These are phyloP conservation scores for Xylaria sp. DNA, from an alignment of 2,329 filamentous ascomycete genomes.

Conservation along the genomic window DNA sequence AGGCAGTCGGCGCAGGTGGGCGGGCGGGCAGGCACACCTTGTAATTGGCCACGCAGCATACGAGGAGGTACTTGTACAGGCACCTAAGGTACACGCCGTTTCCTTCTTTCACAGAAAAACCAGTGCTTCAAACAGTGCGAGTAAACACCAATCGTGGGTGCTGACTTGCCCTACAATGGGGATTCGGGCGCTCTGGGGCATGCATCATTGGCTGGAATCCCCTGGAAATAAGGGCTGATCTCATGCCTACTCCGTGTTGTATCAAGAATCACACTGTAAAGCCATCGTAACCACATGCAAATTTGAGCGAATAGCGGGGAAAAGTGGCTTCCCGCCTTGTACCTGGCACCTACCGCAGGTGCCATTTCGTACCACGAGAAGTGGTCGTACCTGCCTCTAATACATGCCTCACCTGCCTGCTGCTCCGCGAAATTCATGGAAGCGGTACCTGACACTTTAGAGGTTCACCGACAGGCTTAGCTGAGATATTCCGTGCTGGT, in stretches of 20 bases:
- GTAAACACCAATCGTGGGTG: background rate
- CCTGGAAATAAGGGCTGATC: background rate
- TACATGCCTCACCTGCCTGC: too few species aligned
- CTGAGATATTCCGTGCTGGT: background rate
- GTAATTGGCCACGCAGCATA: background rate
- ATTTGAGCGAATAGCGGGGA: background rate
- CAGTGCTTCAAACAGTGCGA: background rate
- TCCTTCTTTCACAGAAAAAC: background rate
- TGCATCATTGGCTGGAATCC: background rate
- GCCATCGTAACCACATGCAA: background rate
- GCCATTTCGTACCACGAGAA: too few species aligned
- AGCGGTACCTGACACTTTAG: too few species aligned
- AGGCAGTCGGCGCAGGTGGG: background rate
- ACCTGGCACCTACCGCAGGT: background rate
- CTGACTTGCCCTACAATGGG: too few species aligned
- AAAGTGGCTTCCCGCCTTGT: background rate
- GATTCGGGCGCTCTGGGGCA: background rate
- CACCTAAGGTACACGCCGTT: background rate
- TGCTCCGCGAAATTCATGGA: too few species aligned
- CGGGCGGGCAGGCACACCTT: background rate
- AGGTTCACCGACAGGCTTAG: too few species aligned
- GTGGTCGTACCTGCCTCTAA: too few species aligned
- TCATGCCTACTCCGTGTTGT: background rate
- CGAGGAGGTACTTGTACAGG: background rate
- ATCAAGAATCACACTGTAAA: background rate